phyloP scores from a whole-genome alignment of 2,329 filamentous ascomycete species.

The Immersiporthe knoxdaviesiana region DNA sequence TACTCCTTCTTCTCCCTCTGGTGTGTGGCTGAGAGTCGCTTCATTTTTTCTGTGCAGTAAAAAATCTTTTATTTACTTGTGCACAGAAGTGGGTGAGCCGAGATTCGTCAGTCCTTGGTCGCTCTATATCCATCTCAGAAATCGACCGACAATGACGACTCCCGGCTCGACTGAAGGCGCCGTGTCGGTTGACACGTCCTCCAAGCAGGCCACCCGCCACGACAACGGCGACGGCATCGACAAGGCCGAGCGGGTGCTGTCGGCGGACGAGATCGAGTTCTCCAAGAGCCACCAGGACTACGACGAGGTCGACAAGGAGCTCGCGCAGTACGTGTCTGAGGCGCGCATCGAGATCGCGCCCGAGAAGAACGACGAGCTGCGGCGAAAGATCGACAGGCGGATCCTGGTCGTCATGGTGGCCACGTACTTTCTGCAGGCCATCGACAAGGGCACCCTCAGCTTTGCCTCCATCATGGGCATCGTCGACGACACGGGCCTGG shows the following conservation, averaged over 20 bases:
- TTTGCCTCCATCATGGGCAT: constrained; percentile 69
- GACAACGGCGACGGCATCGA: constrained; percentile 12
- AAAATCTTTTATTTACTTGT: background rate
- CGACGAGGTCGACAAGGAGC: constrained; percentile 64
- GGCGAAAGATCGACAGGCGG: constrained; percentile 67
- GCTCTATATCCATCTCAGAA: background rate
- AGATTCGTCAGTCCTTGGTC: background rate
- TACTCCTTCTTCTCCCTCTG: background rate
- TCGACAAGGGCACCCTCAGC: constrained; percentile 69
- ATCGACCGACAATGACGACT: background rate
- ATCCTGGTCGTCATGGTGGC: constrained; percentile 72
- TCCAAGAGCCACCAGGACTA: constrained; percentile 52
- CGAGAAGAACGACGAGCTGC: constrained; percentile 64
- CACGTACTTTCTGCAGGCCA: constrained; percentile 73
- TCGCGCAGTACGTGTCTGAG: constrained; percentile 68
- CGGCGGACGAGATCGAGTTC: constrained; percentile 40
- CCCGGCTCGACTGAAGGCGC: constrained; percentile 1
- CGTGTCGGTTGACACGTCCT: background rate
- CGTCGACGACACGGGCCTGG: constrained; percentile 52
- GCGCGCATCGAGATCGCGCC: constrained; percentile 59
- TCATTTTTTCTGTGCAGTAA: background rate
- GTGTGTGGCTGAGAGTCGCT: background rate
- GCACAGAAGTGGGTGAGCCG: background rate
- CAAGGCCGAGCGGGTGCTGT: constrained; percentile 27
- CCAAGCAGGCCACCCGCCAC: background rate